Conservation (phyloP, 2,329 filamentous ascomycete species). For the Helicocarpus griseus region DNA sequence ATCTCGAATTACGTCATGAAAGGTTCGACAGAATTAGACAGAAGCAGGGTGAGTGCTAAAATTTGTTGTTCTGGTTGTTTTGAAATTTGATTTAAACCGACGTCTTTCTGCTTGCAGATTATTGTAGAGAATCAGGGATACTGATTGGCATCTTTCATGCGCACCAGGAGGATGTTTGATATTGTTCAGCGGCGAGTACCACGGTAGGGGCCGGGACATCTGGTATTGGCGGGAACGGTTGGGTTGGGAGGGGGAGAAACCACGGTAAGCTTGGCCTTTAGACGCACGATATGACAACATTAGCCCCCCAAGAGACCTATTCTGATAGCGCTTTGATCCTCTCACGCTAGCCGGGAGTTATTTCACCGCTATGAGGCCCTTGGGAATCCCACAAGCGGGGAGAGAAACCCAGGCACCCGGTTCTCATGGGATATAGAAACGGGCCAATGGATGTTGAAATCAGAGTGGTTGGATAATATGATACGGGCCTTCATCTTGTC, state of each 20-base stretch:
- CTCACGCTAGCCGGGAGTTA: slow-evolving; percentile 1
- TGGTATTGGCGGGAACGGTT: slow-evolving; percentile 11
- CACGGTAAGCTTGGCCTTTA: slow-evolving; percentile 3
- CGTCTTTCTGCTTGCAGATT: too few species aligned
- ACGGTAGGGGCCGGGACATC: slow-evolving; percentile 4
- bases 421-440: slow-evolving; percentile 11
- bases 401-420: not conserved
- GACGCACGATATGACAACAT: too few species aligned
- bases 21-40: not conserved
- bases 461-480: not conserved
- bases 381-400: slow-evolving; percentile 7
- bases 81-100: not conserved
- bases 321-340: not conserved
- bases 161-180: slow-evolving; percentile 8
- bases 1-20: not conserved
- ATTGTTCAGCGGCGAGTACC: slow-evolving; percentile 7
- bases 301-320: not conserved
- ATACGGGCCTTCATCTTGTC: not conserved
- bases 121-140: too few species aligned
- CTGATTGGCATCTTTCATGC: not conserved
- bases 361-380: slow-evolving; percentile 13
- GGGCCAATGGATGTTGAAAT: slow-evolving; percentile 13
- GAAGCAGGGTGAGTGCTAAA: not conserved
- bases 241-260: slow-evolving; percentile 10
- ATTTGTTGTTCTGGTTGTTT: not conserved